Base-by-base conservation (phyloP, 495 filamentous ascomycete genomes). In the Apodospora peruviana region DNA sequence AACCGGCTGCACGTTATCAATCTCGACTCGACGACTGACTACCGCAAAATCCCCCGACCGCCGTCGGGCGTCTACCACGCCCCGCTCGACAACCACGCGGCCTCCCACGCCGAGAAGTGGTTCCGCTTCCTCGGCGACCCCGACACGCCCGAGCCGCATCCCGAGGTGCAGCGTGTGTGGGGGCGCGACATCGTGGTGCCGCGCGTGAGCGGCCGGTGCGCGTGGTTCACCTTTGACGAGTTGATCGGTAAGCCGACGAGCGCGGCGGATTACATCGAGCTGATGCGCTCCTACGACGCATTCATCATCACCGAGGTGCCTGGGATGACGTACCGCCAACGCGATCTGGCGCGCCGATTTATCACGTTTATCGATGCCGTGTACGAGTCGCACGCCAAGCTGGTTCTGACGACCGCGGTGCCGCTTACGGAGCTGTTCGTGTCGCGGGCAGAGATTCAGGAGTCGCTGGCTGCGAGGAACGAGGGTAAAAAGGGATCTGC, bases 331-430 rank as follows among this genome's bases (percentile, higher is more conserved):
- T 79, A 86, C 49, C 79, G 77, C 23, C 78, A 87, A 59, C 80
- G 93, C n/a, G 93, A 98, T 73, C 75, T 94, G 11, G 93, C 94
- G 1, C 71, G 93, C 38, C 72, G 93, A 17, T 97, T 98, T 65
- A 97, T 98, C 55, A 98, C 93, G 0, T 96, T 98, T 56, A 86
- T 98, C 43, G 93, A 98, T 65, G 91, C 93, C 9, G 84, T 93
- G 24, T 98, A 98, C 69, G 93, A 76, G 63, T 75, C 66, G 50
- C 76, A 87, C 70, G 91, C 90, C n/a, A 96, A 96, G 68, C 78
- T 98, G 2, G 93, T 96, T 17, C 79, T 98, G 11, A 98, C 93
- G 0, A 88, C 86, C 38, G 88, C 83, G 21, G 86, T 90, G 4
- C 89, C 93, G 0, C 71, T 97, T 0, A 77, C 79, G 21, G 82